phyloP scores from a whole-genome alignment of 2,329 filamentous ascomycete species.

The Domatiomyces catenatus region DNA sequence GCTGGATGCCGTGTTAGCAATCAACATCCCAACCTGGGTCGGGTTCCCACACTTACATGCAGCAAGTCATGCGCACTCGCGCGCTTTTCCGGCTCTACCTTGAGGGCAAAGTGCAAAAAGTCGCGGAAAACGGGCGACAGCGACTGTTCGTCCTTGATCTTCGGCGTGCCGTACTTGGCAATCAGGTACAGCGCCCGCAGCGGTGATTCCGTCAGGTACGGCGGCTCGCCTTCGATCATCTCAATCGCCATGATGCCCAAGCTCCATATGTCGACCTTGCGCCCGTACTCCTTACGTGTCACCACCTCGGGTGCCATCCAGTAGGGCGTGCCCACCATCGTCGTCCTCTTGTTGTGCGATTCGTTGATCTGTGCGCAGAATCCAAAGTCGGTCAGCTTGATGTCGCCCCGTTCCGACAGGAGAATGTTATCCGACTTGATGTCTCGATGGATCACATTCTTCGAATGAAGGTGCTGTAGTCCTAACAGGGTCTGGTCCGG shows the following conservation, averaged over 20 bases:
- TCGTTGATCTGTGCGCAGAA: constrained; percentile 98
- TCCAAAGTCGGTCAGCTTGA: constrained; percentile 97
- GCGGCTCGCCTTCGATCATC: constrained; percentile 98
- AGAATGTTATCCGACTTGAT: constrained; percentile 99
- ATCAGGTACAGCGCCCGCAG: constrained; percentile 95
- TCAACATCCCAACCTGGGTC: neutral
- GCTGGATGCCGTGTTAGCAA: constrained; percentile 32
- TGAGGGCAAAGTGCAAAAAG: constrained; percentile 82
- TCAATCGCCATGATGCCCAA: constrained; percentile 99
- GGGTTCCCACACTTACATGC: constrained; percentile 46
- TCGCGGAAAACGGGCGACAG: constrained; percentile 92
- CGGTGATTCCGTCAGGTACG: constrained; percentile 94
- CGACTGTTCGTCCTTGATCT: constrained; percentile 96
- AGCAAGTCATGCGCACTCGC: constrained; percentile 88
- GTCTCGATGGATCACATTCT: constrained; percentile 94
- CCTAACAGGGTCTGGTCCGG: constrained; percentile 57
- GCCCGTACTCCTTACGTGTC: constrained; percentile 97
- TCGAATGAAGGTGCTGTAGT: constrained; percentile 87
- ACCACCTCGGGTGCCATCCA: constrained; percentile 99
- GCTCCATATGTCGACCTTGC: constrained; percentile 98
- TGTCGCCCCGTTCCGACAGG: constrained; percentile 81
- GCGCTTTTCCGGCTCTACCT: constrained; percentile 93
- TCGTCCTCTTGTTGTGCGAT: constrained; percentile 89
- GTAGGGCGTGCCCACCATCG: constrained; percentile 98
- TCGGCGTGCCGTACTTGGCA: constrained; percentile 90